Percentiles rank a stretch among this genome's conserved stretches.
phyloP scores from a whole-genome alignment of 306 rosid genomes.

The Urtica urens region DNA sequence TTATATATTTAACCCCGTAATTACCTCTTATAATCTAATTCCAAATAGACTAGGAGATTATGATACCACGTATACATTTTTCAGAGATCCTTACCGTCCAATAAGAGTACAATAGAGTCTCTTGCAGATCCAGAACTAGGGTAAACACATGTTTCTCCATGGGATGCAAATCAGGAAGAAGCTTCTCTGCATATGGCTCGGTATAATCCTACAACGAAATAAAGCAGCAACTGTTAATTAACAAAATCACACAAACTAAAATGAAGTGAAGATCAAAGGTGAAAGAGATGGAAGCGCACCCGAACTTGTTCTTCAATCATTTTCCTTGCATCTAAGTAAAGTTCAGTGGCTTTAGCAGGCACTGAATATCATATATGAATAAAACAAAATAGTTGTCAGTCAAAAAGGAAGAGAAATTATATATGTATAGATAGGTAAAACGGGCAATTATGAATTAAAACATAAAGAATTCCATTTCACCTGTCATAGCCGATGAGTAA shows the following conservation, averaged over 20 bases:
- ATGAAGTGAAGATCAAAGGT: background rate
- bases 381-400: background rate
- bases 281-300: constrained; percentile 28
- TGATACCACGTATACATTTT: background rate
- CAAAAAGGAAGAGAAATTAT: background rate
- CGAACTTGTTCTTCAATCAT: constrained; percentile 65
- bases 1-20: too few species aligned
- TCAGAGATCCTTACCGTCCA: constrained; percentile 65
- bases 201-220: constrained; percentile 73
- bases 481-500: constrained; percentile 50
- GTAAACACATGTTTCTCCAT: constrained; percentile 74
- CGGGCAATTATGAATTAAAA: background rate
- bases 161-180: constrained; percentile 95
- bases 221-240: too few species aligned
- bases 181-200: constrained; percentile 85
- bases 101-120: constrained; percentile 72
- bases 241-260: background rate
- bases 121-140: constrained; percentile 91
- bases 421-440: background rate
- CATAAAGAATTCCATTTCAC: constrained; percentile 19
- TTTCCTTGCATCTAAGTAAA: constrained; percentile 77
- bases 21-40: background rate
- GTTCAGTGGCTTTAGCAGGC: constrained; percentile 69
- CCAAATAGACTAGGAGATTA: background rate
- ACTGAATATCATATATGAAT: constrained; percentile 33